Evolutionary conservation across 306 rosid species (phyloP).

Genomic region (Datisca glomerata): DNA sequence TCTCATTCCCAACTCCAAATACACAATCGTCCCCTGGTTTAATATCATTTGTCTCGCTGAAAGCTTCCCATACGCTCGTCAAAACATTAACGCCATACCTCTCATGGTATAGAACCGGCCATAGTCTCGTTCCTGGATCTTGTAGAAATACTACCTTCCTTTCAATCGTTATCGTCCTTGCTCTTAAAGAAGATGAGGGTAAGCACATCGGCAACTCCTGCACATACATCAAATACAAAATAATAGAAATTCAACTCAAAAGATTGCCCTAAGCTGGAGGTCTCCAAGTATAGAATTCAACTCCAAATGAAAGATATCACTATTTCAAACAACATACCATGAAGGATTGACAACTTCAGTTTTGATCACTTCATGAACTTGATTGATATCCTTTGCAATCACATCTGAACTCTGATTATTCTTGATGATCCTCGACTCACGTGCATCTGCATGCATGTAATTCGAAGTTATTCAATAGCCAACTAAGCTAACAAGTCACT

Average conservation of each 20-base stretch:
- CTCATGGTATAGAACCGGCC: slow-evolving; percentile 46
- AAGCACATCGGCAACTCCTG: slow-evolving; percentile 35
- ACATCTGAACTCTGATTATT: slow-evolving; percentile 8
- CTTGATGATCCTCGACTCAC: slow-evolving; percentile 10
- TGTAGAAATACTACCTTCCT: slow-evolving; percentile 27
- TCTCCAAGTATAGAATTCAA: too few relatives aligned
- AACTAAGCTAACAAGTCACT: too few relatives aligned
- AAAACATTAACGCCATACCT: slow-evolving; percentile 5
- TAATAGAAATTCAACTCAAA: slow-evolving; percentile 6
- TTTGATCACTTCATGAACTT: slow-evolving; percentile 2
- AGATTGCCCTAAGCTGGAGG: neutral
- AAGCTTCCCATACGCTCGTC: slow-evolving; percentile 40
- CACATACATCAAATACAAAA: neutral
- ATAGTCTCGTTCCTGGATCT: slow-evolving; percentile 26
- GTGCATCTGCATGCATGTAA: too few relatives aligned
- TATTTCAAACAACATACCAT: slow-evolving; percentile 36
- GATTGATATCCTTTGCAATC: slow-evolving; percentile 6
- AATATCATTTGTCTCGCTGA: slow-evolving; percentile 29
- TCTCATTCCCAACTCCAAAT: slow-evolving; percentile 18
- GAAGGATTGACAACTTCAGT: slow-evolving; percentile 12
- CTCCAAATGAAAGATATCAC: too few relatives aligned
- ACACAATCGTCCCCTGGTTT: slow-evolving; percentile 31
- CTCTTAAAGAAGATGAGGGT: slow-evolving; percentile 4
- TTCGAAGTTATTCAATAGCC: too few relatives aligned
- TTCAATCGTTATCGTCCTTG: neutral